Evolutionary conservation across 225 moss, liverwort and hornwort species (phyloP).

Genomic region (Pleurozium schreberi): DNA sequence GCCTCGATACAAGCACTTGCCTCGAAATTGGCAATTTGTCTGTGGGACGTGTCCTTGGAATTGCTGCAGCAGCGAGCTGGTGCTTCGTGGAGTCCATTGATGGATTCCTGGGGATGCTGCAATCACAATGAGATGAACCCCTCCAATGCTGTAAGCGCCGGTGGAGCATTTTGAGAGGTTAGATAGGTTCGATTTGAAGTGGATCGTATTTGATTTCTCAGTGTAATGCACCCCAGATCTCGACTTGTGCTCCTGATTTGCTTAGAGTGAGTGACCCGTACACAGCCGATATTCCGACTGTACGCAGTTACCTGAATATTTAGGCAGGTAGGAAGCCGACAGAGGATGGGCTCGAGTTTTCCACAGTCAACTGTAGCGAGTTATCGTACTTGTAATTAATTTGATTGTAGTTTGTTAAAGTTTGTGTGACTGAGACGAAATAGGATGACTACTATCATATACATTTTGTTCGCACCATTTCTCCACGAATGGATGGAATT

Average conservation of each 20-base stretch:
- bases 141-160: background rate
- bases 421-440: background rate
- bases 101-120: background rate
- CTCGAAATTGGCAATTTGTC: background rate
- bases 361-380: too few relatives aligned
- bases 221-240: background rate
- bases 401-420: background rate
- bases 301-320: too few relatives aligned
- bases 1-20: background rate
- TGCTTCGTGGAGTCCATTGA: background rate
- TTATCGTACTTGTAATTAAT: background rate
- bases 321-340: too few relatives aligned
- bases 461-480: background rate
- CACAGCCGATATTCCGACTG: too few relatives aligned
- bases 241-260: too few relatives aligned
- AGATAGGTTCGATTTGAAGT: background rate
- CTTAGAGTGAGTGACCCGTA: too few relatives aligned
- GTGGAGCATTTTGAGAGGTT: background rate
- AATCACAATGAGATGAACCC: background rate
- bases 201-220: too few relatives aligned
- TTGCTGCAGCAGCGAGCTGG: background rate
- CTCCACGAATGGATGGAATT: background rate
- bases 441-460: too few relatives aligned
- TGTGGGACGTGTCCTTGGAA: background rate
- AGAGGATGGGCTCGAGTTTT: too few relatives aligned